phyloP scores from a whole-genome alignment of 257 asterid genomes.

The Nicotiana tabacum region DNA sequence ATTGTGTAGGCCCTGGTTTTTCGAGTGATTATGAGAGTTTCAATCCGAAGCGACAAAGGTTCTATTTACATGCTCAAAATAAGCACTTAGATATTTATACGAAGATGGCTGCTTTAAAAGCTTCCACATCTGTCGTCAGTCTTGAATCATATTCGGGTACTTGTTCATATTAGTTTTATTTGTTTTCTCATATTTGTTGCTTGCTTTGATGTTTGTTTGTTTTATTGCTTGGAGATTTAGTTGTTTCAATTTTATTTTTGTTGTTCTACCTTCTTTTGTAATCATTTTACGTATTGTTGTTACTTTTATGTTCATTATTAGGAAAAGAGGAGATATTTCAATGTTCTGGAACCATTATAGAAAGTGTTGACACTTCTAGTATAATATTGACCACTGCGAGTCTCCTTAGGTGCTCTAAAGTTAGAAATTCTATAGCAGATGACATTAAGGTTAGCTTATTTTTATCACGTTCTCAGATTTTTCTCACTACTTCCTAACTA shows the following conservation, averaged over 20 bases:
- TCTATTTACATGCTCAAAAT: not conserved
- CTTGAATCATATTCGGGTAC: not conserved
- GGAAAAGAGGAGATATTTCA: not conserved
- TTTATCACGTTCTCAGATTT: not conserved
- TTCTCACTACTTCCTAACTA: not conserved
- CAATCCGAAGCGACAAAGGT: not conserved
- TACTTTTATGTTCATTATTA: not conserved
- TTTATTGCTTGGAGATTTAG: not conserved
- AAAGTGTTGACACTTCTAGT: not conserved
- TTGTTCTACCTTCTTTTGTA: not conserved
- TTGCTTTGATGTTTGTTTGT: not conserved
- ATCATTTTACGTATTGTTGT: not conserved
- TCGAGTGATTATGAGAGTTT: not conserved
- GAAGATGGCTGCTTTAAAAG: not conserved
- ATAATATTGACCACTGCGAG: constrained; percentile 3
- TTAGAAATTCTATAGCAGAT: not conserved
- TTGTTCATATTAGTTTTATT: not conserved
- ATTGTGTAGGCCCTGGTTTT: not conserved
- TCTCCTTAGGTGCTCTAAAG: not conserved
- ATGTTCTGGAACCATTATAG: constrained; percentile 8
- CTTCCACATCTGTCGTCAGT: not conserved
- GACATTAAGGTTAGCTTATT: not conserved
- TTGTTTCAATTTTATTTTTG: not conserved
- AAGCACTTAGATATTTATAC: not conserved
- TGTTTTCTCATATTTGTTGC: not conserved